These are phyloP conservation scores for Gaertneriomyces semiglobifer DNA, from an alignment of 192 early-diverging fungal genomes.

Conservation along the genomic window DNA sequence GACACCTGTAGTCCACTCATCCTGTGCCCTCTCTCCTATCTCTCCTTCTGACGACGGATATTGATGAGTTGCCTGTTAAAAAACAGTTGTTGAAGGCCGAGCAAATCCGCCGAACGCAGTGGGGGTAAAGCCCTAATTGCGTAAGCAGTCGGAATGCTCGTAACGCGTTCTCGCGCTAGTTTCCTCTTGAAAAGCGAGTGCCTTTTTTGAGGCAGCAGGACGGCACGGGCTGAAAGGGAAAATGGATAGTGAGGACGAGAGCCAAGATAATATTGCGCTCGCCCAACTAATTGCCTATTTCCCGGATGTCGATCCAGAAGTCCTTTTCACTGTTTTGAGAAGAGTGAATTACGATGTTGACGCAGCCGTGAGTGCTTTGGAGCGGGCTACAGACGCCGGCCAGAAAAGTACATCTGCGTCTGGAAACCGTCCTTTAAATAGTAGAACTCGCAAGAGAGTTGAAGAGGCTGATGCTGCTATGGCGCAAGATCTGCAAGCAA, in stretches of 20 bases:
- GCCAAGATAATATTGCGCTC: constrained; percentile 4
- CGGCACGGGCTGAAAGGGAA: background rate
- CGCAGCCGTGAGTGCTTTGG: constrained; percentile 3
- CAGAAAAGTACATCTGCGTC: background rate
- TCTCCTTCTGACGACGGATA: too few species aligned
- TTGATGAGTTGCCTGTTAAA: too few species aligned
- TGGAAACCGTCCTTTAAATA: constrained; percentile 1
- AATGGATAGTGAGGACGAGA: background rate
- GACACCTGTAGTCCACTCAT: too few species aligned
- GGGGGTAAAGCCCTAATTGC: too few species aligned
- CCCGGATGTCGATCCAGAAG: background rate
- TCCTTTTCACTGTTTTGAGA: background rate
- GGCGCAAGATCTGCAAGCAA: constrained; percentile 7
- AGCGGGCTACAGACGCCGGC: constrained; percentile 2
- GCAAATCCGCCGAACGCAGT: too few species aligned
- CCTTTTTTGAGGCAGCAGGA: too few species aligned
- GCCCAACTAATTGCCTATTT: constrained; percentile 14
- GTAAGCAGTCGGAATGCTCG: too few species aligned
- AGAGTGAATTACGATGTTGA: background rate
- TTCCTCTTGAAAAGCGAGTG: too few species aligned
- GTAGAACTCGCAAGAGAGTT: background rate
- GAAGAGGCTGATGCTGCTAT: constrained; percentile 10
- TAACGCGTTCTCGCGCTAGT: too few species aligned
- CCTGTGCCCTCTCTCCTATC: too few species aligned
- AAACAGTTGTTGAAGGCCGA: too few species aligned